These are phyloP conservation scores for Volvox africanus DNA, from an alignment of 139 green algal species.

Conservation along the genomic window DNA sequence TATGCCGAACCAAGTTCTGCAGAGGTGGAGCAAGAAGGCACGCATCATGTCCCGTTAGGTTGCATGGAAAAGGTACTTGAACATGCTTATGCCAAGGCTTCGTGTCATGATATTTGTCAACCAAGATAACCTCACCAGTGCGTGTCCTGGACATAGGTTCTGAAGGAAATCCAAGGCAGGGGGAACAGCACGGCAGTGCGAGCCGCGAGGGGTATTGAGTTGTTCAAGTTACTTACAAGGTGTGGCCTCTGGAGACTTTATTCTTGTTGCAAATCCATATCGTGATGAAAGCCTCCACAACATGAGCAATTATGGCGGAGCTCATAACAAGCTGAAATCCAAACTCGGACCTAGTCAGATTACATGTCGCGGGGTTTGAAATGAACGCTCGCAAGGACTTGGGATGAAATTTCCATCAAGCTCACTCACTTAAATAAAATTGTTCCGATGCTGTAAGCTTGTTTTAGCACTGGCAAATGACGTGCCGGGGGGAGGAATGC, in stretches of 20 bases:
- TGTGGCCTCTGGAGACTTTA: background rate
- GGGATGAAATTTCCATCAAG: background rate
- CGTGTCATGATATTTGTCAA: background rate
- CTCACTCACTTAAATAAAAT: background rate
- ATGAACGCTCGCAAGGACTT: background rate
- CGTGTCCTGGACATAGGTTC: too few species aligned
- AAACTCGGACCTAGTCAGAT: background rate
- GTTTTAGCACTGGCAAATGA: background rate
- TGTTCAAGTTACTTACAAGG: background rate
- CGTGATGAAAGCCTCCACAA: background rate
- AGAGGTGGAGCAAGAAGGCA: background rate
- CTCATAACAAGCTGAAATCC: slow-evolving; percentile 5
- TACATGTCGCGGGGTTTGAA: background rate
- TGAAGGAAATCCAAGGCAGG: too few species aligned
- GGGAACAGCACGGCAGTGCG: background rate
- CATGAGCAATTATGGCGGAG: background rate
- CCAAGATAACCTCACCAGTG: too few species aligned
- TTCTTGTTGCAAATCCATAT: background rate
- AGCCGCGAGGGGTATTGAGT: background rate
- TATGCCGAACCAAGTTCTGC: slow-evolving; percentile 7
- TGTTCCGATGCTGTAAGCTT: background rate
- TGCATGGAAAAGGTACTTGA: background rate
- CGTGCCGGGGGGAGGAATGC: slow-evolving; percentile 8
- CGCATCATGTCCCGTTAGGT: background rate
- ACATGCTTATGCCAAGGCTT: background rate